Evolutionary conservation across 73 alveolate genomes (phyloP).

Genomic region (Blepharisma stoltei): DNA sequence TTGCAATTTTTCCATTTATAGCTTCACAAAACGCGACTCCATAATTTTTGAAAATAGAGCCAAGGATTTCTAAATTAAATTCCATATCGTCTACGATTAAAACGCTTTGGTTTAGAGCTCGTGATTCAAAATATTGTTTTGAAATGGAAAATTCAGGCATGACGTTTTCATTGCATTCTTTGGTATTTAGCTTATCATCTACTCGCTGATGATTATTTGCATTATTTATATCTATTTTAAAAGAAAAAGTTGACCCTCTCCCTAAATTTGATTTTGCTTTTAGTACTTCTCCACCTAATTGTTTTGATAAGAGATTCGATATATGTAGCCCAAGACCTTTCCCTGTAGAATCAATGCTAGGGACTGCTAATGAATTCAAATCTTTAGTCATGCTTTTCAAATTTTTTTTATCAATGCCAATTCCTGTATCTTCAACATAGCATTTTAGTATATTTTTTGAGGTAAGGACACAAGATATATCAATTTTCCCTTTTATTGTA

Average conservation of each 20-base stretch:
- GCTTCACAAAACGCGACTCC: neutral
- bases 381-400: neutral
- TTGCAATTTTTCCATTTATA: conserved; percentile 16
- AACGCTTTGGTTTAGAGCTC: neutral
- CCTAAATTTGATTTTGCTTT: conserved; percentile 2
- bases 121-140: neutral
- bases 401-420: neutral
- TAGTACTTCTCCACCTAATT: neutral
- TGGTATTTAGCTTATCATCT: neutral
- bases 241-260: neutral
- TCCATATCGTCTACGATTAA: conserved; percentile 12
- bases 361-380: neutral
- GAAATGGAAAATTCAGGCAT: neutral
- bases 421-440: conserved; percentile 25
- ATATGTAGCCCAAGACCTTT: conserved; percentile 8
- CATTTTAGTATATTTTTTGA: neutral
- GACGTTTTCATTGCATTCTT: neutral
- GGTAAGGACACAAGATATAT: neutral
- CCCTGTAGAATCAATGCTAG: neutral
- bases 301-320: neutral
- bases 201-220: neutral
- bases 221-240: neutral
- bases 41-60: neutral
- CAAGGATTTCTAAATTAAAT: neutral
- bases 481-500: neutral